phyloP scores from a whole-genome alignment of 1,139 yeast genomes.

The Nakaseomyces bracarensis region DNA sequence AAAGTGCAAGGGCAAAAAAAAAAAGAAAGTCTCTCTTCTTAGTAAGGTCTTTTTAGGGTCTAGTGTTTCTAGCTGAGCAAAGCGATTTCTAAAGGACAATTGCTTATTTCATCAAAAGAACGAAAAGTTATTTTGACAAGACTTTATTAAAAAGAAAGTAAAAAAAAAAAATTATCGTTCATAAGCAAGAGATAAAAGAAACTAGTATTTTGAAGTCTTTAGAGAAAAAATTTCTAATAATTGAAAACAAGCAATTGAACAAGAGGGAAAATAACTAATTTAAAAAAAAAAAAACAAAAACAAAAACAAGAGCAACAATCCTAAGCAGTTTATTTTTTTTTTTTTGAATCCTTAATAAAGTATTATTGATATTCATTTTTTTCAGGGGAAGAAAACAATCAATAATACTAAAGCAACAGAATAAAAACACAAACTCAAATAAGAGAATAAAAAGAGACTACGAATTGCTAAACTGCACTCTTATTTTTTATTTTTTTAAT shows the following conservation, averaged over 20 bases:
- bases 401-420: background rate
- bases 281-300: background rate
- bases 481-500: no score
- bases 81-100: no score
- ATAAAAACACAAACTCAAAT: background rate
- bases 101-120: no score
- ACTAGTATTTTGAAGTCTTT: background rate
- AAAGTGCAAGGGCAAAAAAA: background rate
- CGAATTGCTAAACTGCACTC: background rate
- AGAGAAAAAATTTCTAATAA: no score
- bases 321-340: background rate
- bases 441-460: background rate
- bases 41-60: no score
- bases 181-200: background rate
- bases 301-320: background rate
- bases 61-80: no score
- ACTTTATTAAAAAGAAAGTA: background rate
- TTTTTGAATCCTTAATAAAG: no score
- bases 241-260: no score
- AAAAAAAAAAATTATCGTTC: no score
- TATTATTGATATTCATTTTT: slow-evolving; percentile 3
- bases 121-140: background rate
- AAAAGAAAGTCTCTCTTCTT: background rate
- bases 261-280: no score
- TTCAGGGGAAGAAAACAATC: slow-evolving; percentile 5